Evolutionary conservation across 2,329 filamentous ascomycete species (phyloP), one percentile per base, ranked within the genome.

Genomic region (Aspergillus hiratsukae): DNA sequence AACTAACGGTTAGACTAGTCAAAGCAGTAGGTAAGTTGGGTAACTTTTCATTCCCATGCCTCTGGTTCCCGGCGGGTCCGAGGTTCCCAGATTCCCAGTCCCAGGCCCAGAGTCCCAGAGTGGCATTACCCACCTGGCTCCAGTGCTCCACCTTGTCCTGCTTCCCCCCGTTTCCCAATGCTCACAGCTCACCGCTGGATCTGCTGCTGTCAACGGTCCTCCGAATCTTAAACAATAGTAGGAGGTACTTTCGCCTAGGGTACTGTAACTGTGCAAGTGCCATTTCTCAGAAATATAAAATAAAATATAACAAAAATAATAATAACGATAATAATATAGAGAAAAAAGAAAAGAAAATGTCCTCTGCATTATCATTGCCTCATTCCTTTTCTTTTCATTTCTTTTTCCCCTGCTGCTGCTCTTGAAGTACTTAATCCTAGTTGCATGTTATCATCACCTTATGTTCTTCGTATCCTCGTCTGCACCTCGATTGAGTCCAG

Each of bases 31-130:
- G n/a, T n/a, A n/a, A n/a, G n/a, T n/a, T n/a, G n/a, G 23, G 3
- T 23, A 23, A 23, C 23, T 23, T 23, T 23, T 23, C 23, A 23
- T 23, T 23, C 23, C 23, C 23, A 23, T 23, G 51, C 51, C 37
- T 40, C 25, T 48, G 55, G 55, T 53, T 57, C 52, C 51, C 48
- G 27, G 29, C 46, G 51, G 51, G 37, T 53, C 23, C 48, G 10
- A 23, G 41, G 19, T 8, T 45, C 19, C 41, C 7, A 45, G 31
- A 14, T 31, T 5, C 29, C 29, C 31, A 35, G 11, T 35, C 11
- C 29, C 29, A 35, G 29, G 11, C 11, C 29, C 29, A 14, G 29
- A 14, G 14, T 4, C 14, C 23, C 23, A 23, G 23, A 35, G 31
- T 35, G 2, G 5, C 31, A 11, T 6, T 35, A 14, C 29, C 29